phyloP scores from a whole-genome alignment of 1,284 basidiomycete species.

The Schizopora paradoxa region DNA sequence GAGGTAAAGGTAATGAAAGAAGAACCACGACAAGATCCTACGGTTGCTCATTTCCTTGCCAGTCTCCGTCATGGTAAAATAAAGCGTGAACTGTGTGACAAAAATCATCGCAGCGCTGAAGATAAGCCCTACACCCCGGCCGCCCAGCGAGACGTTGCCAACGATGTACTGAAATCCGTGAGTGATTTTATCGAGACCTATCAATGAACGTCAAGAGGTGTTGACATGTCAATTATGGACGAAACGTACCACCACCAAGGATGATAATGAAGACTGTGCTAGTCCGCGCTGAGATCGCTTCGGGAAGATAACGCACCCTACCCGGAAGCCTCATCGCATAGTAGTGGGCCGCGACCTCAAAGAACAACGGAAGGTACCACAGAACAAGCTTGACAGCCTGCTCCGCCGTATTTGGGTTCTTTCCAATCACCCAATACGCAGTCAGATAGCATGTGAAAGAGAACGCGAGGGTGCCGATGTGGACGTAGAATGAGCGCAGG shows the following conservation, averaged over 20 bases:
- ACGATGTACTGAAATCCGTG: conserved; percentile 18
- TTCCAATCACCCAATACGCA: conserved; percentile 16
- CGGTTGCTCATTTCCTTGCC: conserved; percentile 11
- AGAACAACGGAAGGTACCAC: conserved; percentile 18
- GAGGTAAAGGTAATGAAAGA: conserved; percentile 15
- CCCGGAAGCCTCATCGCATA: conserved; percentile 10
- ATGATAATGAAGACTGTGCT: conserved; percentile 16
- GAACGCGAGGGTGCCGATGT: conserved; percentile 17
- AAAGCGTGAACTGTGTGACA: conserved; percentile 14
- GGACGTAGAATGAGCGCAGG: conserved; percentile 13
- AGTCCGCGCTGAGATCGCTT: conserved; percentile 15
- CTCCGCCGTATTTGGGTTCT: conserved; percentile 8
- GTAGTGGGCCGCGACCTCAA: conserved; percentile 17
- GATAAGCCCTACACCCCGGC: conserved; percentile 12
- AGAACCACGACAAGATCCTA: conserved; percentile 11
- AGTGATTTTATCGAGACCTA: conserved; percentile 17
- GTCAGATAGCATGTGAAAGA: conserved; percentile 15
- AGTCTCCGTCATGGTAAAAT: conserved; percentile 13
- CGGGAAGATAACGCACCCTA: conserved; percentile 14
- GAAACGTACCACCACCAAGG: conserved; percentile 11
- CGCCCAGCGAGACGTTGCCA: conserved; percentile 13
- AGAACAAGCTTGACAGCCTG: conserved; percentile 16
- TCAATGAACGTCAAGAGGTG: background rate
- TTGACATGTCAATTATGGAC: background rate
- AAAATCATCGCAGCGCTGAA: conserved; percentile 16